A percentile compares a stretch with the other conserved stretches of the same genome.
phyloP scores from a whole-genome alignment of 192 early-diverging fungal genomes.

The Backusella tarrabulga region DNA sequence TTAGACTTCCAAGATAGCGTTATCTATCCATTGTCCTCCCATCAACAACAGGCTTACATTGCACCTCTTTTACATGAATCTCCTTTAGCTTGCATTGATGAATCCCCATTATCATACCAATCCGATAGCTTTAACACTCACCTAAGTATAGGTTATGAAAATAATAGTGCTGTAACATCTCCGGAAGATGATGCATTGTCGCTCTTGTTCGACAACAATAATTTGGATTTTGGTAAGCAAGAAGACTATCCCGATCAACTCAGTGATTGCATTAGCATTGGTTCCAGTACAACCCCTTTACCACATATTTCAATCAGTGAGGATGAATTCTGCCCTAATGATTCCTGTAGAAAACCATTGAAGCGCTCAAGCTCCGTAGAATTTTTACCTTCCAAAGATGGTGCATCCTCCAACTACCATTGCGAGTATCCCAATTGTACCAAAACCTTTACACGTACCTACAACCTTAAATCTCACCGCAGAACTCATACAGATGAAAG shows the following conservation, averaged over 20 bases:
- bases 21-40: neutral
- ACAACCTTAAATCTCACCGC: slow-evolving; percentile 70
- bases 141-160: neutral
- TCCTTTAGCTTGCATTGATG: neutral
- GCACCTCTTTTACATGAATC: slow-evolving; percentile 2
- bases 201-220: neutral
- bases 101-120: neutral
- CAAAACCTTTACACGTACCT: slow-evolving; percentile 63
- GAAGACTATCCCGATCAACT: neutral
- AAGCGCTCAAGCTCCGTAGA: neutral
- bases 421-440: slow-evolving; percentile 37
- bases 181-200: neutral
- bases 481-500: slow-evolving; percentile 63
- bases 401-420: neutral
- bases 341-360: neutral
- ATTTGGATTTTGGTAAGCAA: slow-evolving; percentile 4
- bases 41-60: neutral
- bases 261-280: neutral
- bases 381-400: neutral
- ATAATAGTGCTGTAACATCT: neutral
- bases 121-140: neutral
- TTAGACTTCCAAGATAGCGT: neutral
- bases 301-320: neutral
- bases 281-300: neutral
- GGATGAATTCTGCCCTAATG: neutral